Percentiles rank a stretch among this genome's conserved stretches.
Conservation (phyloP, 176 grass and related monocot genomes). For the Coix lacrymajobi region DNA sequence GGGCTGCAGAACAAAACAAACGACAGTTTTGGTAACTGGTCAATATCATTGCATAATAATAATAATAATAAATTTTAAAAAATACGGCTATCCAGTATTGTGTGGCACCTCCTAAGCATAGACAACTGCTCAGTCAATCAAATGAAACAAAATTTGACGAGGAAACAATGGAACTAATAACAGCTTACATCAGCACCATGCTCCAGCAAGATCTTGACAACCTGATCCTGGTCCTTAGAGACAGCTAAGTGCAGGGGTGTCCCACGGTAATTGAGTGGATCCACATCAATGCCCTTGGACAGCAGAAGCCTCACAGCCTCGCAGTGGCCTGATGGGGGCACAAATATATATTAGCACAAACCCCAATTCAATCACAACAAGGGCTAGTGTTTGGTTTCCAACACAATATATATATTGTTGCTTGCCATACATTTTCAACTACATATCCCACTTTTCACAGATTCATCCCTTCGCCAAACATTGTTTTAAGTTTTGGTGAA, state of each 20-base stretch:
- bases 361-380: background rate
- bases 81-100: background rate
- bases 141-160: background rate
- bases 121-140: background rate
- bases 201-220: constrained; percentile 34
- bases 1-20: constrained; percentile 23
- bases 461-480: too few species aligned
- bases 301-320: constrained; percentile 17
- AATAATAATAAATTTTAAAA: too few species aligned
- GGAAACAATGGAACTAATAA: background rate
- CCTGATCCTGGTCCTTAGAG: background rate
- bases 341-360: background rate
- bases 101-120: background rate
- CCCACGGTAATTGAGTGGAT: constrained; percentile 11
- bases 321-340: constrained; percentile 12
- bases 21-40: background rate
- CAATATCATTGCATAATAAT: background rate
- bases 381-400: background rate
- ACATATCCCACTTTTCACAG: background rate
- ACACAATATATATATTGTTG: too few species aligned
- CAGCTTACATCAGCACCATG: constrained; percentile 38
- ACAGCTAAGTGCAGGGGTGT: constrained; percentile 33
- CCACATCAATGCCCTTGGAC: constrained; percentile 30
- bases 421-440: background rate
- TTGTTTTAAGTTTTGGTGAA: background rate